Percentiles rank a stretch among this genome's conserved stretches.
Conservation (phyloP, 768 basidiomycete genomes). For the Galerina sulciceps region DNA sequence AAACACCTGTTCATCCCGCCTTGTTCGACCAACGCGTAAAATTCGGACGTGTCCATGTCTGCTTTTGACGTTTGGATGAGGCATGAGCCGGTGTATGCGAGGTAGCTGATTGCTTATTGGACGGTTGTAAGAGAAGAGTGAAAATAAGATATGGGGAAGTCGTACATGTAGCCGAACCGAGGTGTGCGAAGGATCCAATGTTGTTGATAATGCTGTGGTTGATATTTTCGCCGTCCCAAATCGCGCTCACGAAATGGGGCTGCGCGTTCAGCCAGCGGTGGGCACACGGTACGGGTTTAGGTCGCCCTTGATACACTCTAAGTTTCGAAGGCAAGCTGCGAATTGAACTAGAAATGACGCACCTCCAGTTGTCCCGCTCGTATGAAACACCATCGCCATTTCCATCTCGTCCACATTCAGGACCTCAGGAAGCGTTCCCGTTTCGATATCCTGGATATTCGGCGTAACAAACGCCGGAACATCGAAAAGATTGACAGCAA, state of each 20-base stretch:
- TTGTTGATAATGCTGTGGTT: slow-evolving; percentile 12
- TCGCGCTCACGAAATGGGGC: slow-evolving; percentile 48
- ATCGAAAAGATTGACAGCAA: slow-evolving; percentile 30
- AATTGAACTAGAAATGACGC: too few species aligned
- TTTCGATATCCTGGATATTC: not conserved
- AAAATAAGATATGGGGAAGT: not conserved
- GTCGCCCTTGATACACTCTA: slow-evolving; percentile 62
- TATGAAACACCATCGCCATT: slow-evolving; percentile 64
- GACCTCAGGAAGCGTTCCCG: slow-evolving; percentile 40
- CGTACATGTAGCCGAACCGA: slow-evolving; percentile 18
- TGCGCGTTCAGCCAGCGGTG: slow-evolving; percentile 56
- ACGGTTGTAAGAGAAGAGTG: too few species aligned
- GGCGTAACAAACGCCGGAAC: not conserved
- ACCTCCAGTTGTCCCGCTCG: slow-evolving; percentile 57
- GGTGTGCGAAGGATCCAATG: slow-evolving; percentile 16
- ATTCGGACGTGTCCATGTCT: slow-evolving; percentile 21
- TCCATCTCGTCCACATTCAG: slow-evolving; percentile 30
- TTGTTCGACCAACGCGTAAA: slow-evolving; percentile 21
- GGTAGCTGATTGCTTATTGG: slow-evolving; percentile 17
- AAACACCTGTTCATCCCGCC: slow-evolving; percentile 19
- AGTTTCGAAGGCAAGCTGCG: too few species aligned
- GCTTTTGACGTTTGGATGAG: slow-evolving; percentile 23
- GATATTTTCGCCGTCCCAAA: slow-evolving; percentile 26
- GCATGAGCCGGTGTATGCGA: slow-evolving; percentile 21
- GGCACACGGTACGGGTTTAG: slow-evolving; percentile 65